These are phyloP conservation scores for Entomortierella parvispora DNA, from an alignment of 192 early-diverging fungal species.

Conservation along the genomic window DNA sequence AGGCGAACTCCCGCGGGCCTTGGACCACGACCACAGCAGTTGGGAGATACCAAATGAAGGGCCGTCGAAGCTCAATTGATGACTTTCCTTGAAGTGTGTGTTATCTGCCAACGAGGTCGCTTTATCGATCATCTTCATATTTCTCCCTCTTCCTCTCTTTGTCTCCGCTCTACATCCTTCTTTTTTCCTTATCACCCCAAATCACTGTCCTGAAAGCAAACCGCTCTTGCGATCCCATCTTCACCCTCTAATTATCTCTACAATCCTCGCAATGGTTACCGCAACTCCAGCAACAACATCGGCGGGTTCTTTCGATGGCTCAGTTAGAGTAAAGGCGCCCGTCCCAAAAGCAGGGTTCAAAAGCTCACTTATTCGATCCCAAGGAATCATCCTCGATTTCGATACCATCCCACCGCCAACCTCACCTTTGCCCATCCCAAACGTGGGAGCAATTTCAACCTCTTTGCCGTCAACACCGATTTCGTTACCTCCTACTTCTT, in stretches of 20 bases:
- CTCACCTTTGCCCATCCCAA: conserved; percentile 34
- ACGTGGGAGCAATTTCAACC: too few relatives aligned
- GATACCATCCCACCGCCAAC: conserved; percentile 39
- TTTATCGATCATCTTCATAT: not conserved
- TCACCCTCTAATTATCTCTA: not conserved
- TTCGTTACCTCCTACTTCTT: not conserved
- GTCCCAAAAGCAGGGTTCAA: conserved; percentile 20
- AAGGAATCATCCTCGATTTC: conserved; percentile 29
- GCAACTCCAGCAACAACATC: conserved; percentile 11
- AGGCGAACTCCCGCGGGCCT: too few relatives aligned
- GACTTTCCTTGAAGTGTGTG: too few relatives aligned
- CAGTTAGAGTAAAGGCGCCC: conserved; percentile 16
- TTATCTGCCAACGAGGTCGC: too few relatives aligned
- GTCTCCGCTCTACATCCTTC: not conserved
- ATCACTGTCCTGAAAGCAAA: not conserved
- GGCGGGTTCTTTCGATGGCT: not conserved
- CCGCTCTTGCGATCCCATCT: not conserved
- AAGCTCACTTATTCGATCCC: conserved; percentile 21
- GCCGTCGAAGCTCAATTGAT: too few relatives aligned
- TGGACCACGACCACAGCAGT: too few relatives aligned
- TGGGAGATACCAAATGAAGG: too few relatives aligned
- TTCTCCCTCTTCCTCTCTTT: not conserved
- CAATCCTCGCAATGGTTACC: conserved; percentile 28
- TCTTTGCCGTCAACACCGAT: too few relatives aligned
- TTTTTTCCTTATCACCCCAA: not conserved